These are phyloP conservation scores for Bryoglossum gracile DNA, from an alignment of 495 filamentous ascomycete species.

Conservation along the genomic window DNA sequence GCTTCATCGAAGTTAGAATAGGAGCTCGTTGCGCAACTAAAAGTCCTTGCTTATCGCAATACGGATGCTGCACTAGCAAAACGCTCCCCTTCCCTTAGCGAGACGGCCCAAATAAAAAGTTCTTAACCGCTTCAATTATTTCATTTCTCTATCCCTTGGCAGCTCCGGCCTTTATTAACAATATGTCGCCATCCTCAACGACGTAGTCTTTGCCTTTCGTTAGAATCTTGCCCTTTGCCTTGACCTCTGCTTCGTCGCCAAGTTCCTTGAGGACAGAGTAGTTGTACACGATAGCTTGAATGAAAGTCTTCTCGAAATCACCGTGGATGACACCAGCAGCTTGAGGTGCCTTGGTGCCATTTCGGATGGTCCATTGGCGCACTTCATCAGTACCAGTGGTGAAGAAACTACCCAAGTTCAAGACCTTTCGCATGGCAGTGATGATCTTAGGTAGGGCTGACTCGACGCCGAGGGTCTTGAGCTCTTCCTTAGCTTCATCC, in stretches of 20 bases:
- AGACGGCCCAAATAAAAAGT: no score
- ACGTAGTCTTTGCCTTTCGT: constrained; percentile 99
- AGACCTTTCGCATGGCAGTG: constrained; percentile 83
- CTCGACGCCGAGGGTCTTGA: constrained; percentile 79
- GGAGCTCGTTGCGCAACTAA: no score
- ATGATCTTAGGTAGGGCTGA: constrained; percentile 91
- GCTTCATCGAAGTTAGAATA: no score
- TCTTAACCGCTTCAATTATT: constrained; percentile 1
- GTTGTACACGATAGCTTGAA: constrained; percentile 91
- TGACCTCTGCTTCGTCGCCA: constrained; percentile 82
- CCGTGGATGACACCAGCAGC: constrained; percentile 97
- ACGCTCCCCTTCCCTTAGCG: no score
- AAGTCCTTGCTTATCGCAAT: no score
- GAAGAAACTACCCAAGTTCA: constrained; percentile 93
- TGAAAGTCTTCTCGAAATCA: constrained; percentile 99
- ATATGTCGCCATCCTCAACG: constrained; percentile 65
- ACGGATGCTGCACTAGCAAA: no score
- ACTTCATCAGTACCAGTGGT: constrained; percentile 96
- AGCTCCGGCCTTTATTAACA: constrained; percentile 93
- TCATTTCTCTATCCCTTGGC: constrained; percentile 58
- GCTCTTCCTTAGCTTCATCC: constrained; percentile 74
- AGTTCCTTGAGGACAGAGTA: constrained; percentile 70
- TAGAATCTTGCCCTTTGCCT: constrained; percentile 91
- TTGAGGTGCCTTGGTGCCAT: constrained; percentile 92
- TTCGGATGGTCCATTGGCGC: constrained; percentile 95